phyloP scores from a whole-genome alignment of 108 stramenopile species.

The Heterococcus sp. region DNA sequence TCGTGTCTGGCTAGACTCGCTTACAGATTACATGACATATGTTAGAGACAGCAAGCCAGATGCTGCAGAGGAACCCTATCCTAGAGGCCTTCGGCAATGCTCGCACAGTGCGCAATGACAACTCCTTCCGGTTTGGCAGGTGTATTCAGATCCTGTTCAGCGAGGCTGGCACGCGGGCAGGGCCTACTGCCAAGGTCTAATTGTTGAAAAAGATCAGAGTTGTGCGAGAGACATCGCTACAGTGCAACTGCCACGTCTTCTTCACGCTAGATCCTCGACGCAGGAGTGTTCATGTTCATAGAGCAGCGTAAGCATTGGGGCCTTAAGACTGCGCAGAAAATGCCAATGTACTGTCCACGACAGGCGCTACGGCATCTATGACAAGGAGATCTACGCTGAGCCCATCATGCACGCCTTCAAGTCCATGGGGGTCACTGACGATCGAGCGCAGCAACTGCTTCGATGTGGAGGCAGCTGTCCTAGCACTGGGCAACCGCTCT shows the following conservation, averaged over 20 bases:
- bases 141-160: slow-evolving; percentile 74
- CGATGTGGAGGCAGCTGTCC: slow-evolving; percentile 59
- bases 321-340: background rate
- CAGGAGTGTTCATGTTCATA: too few species aligned
- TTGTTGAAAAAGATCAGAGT: background rate
- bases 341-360: too few species aligned
- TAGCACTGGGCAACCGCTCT: slow-evolving; percentile 57
- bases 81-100: slow-evolving; percentile 94
- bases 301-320: slow-evolving; percentile 34
- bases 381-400: slow-evolving; percentile 36
- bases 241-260: slow-evolving; percentile 78
- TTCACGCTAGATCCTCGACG: slow-evolving; percentile 64
- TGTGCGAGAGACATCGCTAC: slow-evolving; percentile 58
- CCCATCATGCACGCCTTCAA: slow-evolving; percentile 21
- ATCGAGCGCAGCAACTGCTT: slow-evolving; percentile 46
- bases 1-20: too few species aligned
- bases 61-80: slow-evolving; percentile 82
- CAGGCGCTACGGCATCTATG: slow-evolving; percentile 76
- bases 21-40: too few species aligned
- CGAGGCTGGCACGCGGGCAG: background rate
- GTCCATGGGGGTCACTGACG: slow-evolving; percentile 15
- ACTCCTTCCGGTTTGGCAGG: slow-evolving; percentile 72
- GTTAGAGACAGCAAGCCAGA: too few species aligned
- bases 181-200: background rate
- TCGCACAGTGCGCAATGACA: slow-evolving; percentile 60